phyloP scores from a whole-genome alignment of 768 basidiomycete species.

The Phlebiopsis flavidoalba region DNA sequence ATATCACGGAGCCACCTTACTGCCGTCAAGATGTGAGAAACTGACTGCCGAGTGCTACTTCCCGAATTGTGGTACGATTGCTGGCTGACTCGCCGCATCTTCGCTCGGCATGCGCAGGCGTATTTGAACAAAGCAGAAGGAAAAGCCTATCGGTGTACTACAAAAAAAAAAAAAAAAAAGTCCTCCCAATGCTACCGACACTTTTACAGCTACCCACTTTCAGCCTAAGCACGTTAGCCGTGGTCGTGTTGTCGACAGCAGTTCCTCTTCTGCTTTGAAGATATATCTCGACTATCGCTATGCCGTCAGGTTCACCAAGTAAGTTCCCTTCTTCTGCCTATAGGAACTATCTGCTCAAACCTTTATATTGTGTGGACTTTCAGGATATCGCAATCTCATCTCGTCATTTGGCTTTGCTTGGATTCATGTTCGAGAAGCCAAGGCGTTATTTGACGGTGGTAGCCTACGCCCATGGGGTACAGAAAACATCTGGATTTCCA shows the following conservation, averaged over 20 bases:
- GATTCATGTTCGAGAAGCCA: neutral
- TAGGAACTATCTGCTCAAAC: neutral
- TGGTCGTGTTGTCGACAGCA: neutral
- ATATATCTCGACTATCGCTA: neutral
- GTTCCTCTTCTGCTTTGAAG: neutral
- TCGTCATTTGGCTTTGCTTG: neutral
- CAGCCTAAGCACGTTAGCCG: neutral
- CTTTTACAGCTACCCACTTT: neutral
- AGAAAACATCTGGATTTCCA: constrained; percentile 17
- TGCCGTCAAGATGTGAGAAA: neutral
- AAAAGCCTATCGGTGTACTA: neutral
- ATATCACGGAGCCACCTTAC: neutral
- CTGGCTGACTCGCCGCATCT: neutral
- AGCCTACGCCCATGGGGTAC: constrained; percentile 10
- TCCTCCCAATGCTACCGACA: neutral
- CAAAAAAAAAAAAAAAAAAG: no score
- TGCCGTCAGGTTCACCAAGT: neutral
- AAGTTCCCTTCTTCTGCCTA: neutral
- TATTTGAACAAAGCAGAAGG: neutral
- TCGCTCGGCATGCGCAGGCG: neutral
- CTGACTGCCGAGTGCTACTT: neutral
- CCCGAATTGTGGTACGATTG: neutral
- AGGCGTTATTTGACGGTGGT: constrained; percentile 9
- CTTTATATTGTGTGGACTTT: neutral
- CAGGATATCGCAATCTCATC: neutral